Conservation (phyloP, 768 basidiomycete genomes). For the Collybia nuda region DNA sequence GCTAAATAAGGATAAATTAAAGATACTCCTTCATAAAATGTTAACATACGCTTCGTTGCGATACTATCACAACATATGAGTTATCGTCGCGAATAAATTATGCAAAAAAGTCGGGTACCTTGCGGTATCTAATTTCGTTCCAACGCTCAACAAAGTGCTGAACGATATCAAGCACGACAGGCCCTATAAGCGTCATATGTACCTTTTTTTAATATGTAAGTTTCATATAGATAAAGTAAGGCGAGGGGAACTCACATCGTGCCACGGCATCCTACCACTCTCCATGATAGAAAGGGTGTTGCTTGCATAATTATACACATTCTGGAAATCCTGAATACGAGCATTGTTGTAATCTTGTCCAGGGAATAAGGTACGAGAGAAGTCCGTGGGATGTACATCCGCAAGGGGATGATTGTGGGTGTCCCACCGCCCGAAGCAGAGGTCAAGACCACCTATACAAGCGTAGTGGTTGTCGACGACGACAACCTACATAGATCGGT, state of each 20-base stretch:
- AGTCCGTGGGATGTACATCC: conserved; percentile 89
- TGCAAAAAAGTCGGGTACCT: conserved; percentile 35
- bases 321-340: conserved; percentile 79
- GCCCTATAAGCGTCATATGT: conserved; percentile 82
- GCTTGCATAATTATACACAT: conserved; percentile 75
- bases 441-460: conserved; percentile 90
- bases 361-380: conserved; percentile 81
- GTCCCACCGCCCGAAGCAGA: conserved; percentile 98
- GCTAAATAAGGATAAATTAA: no score
- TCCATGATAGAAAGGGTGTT: conserved; percentile 69
- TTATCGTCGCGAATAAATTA: neutral
- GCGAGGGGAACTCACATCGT: conserved; percentile 63
- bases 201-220: conserved; percentile 38
- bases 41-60: conserved; percentile 50
- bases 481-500: conserved; percentile 45
- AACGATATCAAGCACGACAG: conserved; percentile 84
- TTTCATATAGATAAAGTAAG: neutral
- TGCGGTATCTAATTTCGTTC: conserved; percentile 88
- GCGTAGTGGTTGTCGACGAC: conserved; percentile 86
- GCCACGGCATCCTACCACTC: conserved; percentile 89
- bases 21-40: no score
- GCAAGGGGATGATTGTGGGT: conserved; percentile 87
- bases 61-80: conserved; percentile 26
- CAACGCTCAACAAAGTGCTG: conserved; percentile 94
- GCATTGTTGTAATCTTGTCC: conserved; percentile 96